Percentiles rank a stretch among this genome's conserved stretches.
These are phyloP conservation scores for Beauveria pseudobassiana DNA, from an alignment of 2,329 filamentous ascomycete genomes.

Conservation along the genomic window DNA sequence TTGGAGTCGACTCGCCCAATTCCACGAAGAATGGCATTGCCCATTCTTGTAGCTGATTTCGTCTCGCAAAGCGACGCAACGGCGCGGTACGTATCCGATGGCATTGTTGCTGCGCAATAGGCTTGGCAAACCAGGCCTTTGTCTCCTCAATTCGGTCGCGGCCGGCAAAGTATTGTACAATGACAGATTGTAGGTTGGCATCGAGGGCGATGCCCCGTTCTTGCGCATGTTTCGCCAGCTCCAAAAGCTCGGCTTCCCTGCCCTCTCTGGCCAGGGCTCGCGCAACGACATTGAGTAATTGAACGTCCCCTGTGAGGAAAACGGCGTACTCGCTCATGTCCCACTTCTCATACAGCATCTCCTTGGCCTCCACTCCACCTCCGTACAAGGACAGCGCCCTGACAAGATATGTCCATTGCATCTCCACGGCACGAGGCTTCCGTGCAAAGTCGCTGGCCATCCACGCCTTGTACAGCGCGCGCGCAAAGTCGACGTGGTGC, in stretches of 20 bases:
- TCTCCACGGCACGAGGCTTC: slow-evolving; percentile 14
- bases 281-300: slow-evolving; percentile 22
- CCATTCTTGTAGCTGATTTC: slow-evolving; percentile 54
- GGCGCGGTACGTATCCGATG: slow-evolving; percentile 20
- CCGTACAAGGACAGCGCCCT: slow-evolving; percentile 46
- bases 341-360: slow-evolving; percentile 31
- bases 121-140: slow-evolving; percentile 59
- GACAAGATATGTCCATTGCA: slow-evolving; percentile 25
- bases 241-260: slow-evolving; percentile 48
- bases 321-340: slow-evolving; percentile 16
- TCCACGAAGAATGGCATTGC: slow-evolving; percentile 50
- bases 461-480: slow-evolving; percentile 31
- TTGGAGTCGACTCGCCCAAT: slow-evolving; percentile 38
- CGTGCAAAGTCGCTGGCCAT: slow-evolving; percentile 16
- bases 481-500: slow-evolving; percentile 42
- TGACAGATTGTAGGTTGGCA: slow-evolving; percentile 39
- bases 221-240: slow-evolving; percentile 46
- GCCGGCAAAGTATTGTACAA: slow-evolving; percentile 57
- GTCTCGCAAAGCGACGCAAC: slow-evolving; percentile 46
- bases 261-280: slow-evolving; percentile 55
- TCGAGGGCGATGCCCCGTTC: slow-evolving; percentile 38
- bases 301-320: slow-evolving; percentile 16
- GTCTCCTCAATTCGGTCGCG: slow-evolving; percentile 51
- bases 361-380: slow-evolving; percentile 44
- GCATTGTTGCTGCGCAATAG: slow-evolving; percentile 28